These are phyloP conservation scores for Aspergillus ostianus DNA, from an alignment of 495 filamentous ascomycete genomes.

Conservation along the genomic window DNA sequence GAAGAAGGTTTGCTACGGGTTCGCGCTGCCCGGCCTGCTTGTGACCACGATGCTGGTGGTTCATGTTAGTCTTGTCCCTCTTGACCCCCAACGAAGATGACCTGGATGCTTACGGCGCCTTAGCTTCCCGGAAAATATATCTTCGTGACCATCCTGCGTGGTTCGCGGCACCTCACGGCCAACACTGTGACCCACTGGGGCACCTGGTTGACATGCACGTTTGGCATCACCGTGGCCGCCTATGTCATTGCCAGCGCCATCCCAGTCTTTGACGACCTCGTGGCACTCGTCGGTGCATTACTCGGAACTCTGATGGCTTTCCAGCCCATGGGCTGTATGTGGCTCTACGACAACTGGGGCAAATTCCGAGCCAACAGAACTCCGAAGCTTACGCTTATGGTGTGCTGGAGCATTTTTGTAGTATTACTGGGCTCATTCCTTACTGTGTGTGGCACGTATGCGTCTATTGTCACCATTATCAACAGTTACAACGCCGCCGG, in stretches of 20 bases:
- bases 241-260: constrained; percentile 36
- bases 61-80: constrained; percentile 34
- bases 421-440: constrained; percentile 35
- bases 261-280: constrained; percentile 42
- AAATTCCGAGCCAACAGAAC: constrained; percentile 1
- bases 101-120: no score
- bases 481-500: constrained; percentile 27
- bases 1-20: constrained; percentile 64
- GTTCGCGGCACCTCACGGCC: constrained; percentile 30
- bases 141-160: constrained; percentile 36
- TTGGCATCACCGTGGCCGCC: constrained; percentile 19
- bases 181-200: constrained; percentile 34
- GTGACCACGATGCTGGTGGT: constrained; percentile 14
- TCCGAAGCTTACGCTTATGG: constrained; percentile 8
- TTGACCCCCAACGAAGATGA: no score
- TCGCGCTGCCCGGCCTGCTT: constrained; percentile 56
- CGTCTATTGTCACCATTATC: constrained; percentile 50
- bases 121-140: constrained; percentile 31
- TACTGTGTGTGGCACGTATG: constrained; percentile 53
- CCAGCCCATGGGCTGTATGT: constrained; percentile 31
- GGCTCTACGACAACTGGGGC: constrained; percentile 39
- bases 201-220: constrained; percentile 34
- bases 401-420: constrained; percentile 14
- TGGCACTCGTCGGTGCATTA: constrained; percentile 55
- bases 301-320: constrained; percentile 37